A percentile compares a stretch with the other conserved stretches of the same genome.
Evolutionary conservation across 768 basidiomycete genomes (phyloP).

Genomic region (Boletus patriciae): DNA sequence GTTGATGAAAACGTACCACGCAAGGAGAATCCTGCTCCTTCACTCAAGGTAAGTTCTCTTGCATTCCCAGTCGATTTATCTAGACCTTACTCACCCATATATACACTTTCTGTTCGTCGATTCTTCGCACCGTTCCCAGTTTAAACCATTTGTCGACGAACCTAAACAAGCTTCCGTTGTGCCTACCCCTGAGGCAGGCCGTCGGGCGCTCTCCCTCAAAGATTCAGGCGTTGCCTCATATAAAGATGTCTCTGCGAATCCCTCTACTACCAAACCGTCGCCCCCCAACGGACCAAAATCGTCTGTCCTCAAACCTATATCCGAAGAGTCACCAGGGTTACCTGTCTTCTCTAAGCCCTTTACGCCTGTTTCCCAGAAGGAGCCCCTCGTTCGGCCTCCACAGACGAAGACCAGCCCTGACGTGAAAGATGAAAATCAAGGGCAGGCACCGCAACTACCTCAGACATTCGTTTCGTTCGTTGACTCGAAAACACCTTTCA

Average conservation of each 20-base stretch:
- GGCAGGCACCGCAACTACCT: conserved; percentile 16
- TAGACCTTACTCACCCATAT: conserved; percentile 10
- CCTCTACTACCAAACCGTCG: conserved; percentile 26
- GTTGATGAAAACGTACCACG: conserved; percentile 57
- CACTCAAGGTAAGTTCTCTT: conserved; percentile 16
- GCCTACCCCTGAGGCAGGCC: conserved; percentile 30
- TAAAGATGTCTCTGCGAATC: conserved; percentile 22
- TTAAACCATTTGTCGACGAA: conserved; percentile 66
- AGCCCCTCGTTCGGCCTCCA: conserved; percentile 29
- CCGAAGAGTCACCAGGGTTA: conserved; percentile 38
- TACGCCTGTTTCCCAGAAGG: conserved; percentile 52
- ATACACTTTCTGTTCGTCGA: not conserved
- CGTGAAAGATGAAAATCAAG: conserved; percentile 17
- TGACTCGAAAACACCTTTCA: conserved; percentile 45
- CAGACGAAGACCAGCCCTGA: conserved; percentile 21
- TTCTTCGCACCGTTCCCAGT: conserved; percentile 39
- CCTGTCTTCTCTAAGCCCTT: conserved; percentile 64
- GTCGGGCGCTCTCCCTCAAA: conserved; percentile 53
- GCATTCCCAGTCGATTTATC: not conserved
- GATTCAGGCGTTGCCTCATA: conserved; percentile 31
- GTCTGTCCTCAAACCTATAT: conserved; percentile 33
- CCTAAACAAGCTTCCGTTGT: conserved; percentile 42
- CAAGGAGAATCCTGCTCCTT: conserved; percentile 43
- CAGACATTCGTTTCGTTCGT: conserved; percentile 45
- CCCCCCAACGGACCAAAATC: conserved; percentile 23